Percentiles rank a stretch among this genome's conserved stretches.
These are phyloP conservation scores for Raphanus sativus DNA, from an alignment of 345 rosid species.

Conservation along the genomic window DNA sequence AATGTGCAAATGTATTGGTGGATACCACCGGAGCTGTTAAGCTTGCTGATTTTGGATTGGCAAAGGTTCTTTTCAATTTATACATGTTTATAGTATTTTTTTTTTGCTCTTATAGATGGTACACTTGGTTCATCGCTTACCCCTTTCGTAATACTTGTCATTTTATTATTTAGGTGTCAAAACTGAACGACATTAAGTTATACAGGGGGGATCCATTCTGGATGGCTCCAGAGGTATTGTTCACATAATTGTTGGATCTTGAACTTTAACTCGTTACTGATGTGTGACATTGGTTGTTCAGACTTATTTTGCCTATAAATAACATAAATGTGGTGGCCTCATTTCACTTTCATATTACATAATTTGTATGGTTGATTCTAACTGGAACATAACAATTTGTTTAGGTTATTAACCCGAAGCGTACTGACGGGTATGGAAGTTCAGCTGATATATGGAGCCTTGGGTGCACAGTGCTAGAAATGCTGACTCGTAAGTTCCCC, in stretches of 20 bases:
- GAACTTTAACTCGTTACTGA: neutral
- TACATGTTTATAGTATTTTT: neutral
- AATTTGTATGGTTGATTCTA: neutral
- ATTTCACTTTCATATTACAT: neutral
- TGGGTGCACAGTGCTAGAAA: slow-evolving; percentile 87
- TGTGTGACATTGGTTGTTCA: neutral
- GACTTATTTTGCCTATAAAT: neutral
- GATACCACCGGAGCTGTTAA: slow-evolving; percentile 77
- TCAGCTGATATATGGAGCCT: slow-evolving; percentile 60
- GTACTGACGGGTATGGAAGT: slow-evolving; percentile 58
- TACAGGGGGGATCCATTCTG: slow-evolving; percentile 83
- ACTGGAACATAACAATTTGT: slow-evolving; percentile 20
- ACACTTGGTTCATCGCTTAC: neutral
- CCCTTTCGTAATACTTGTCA: neutral
- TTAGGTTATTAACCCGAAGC: slow-evolving; percentile 64
- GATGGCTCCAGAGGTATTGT: slow-evolving; percentile 95
- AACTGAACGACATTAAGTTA: slow-evolving; percentile 70
- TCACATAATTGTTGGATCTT: neutral
- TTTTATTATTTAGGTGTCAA: slow-evolving; percentile 61
- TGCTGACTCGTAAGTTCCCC: slow-evolving; percentile 64
- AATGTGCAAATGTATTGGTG: slow-evolving; percentile 87
- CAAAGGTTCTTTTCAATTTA: slow-evolving; percentile 58
- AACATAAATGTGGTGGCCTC: neutral
- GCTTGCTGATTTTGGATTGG: slow-evolving; percentile 97
- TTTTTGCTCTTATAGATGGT: neutral